phyloP scores from a whole-genome alignment of 2,329 filamentous ascomycete species.

The Ophiostoma populinum region DNA sequence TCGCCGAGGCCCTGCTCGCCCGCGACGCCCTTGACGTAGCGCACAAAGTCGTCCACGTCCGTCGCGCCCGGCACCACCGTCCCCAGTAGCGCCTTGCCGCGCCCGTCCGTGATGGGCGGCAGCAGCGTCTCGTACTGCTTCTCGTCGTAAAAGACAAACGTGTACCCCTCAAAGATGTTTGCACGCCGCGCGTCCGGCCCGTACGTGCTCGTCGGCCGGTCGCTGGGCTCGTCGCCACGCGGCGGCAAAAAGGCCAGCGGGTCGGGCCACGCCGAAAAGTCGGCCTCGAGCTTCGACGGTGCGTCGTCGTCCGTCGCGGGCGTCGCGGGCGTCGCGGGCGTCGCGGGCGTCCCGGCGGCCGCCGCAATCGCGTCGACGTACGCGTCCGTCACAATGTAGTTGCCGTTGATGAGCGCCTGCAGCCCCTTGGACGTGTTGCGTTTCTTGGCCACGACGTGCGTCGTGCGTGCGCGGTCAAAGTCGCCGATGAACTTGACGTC shows the following conservation, averaged over 20 bases:
- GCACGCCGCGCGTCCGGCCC: constrained; percentile 47
- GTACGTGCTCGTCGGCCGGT: constrained; percentile 51
- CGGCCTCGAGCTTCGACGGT: constrained; percentile 53
- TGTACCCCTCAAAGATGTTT: constrained; percentile 70
- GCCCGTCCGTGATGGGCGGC: constrained; percentile 57
- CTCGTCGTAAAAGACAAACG: constrained; percentile 70
- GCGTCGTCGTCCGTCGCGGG: too few relatives aligned
- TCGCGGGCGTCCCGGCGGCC: constrained; percentile 28
- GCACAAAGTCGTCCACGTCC: constrained; percentile 55
- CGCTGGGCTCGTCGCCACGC: constrained; percentile 55
- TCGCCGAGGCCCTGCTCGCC: constrained; percentile 55
- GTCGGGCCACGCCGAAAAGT: constrained; percentile 75
- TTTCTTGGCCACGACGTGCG: constrained; percentile 77
- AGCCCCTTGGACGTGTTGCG: constrained; percentile 78
- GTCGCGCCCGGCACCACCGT: constrained; percentile 45
- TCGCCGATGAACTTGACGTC: constrained; percentile 73
- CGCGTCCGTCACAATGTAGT: constrained; percentile 53
- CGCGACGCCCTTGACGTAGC: constrained; percentile 56
- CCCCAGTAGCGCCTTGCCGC: constrained; percentile 63
- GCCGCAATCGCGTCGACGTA: constrained; percentile 57
- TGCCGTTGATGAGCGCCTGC: constrained; percentile 69
- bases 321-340: too few relatives aligned
- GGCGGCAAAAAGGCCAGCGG: constrained; percentile 55
- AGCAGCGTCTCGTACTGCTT: constrained; percentile 61
- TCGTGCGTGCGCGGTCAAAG: constrained; percentile 54